Base-by-base conservation (phyloP, 2,329 filamentous ascomycete genomes). In the Arachnopeziza araneosa region DNA sequence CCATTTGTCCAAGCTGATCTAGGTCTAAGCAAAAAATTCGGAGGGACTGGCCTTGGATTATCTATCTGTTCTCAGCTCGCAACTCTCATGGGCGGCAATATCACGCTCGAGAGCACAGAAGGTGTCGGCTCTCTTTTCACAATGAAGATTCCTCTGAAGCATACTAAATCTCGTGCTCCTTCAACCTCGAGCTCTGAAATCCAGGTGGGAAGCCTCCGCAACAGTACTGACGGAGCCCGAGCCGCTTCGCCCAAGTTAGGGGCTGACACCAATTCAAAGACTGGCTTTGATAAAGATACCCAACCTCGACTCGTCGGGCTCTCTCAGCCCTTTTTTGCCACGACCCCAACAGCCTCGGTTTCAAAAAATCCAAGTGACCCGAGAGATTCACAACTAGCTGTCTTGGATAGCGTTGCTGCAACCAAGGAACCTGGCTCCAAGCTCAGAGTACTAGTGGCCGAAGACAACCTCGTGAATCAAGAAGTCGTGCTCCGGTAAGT, bases 1-100 rank as follows among this genome's bases (percentile, higher is more conserved):
- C 93, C 93, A 0, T 97, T 97, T 70, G 90, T 96, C 0, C 93
- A 97, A 74, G 93, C 90, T n/a, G 92, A 96, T 70, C 77, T 95
- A 1, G 90, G 91, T 0, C 76, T 97, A 19, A 96, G 89, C 77
- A 96, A 91, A 73, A 95, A 95, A 70, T 96, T 88, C 70, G 91
- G 91, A 21, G 93, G 93, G 19, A 96, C 93, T 0, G 93, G 93
- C 3, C 78, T 96, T 1, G 93, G 93, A 1, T 74, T 97, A 58
- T 93, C 89, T 69, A 97, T 97, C 68, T 96, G 91, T 75, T 88
- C 90, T 22, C 93, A 97, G 72, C 78, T 97, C 48, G 90, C 91
- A 2, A 84, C 79, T 19, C 77, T 96, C 19, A 96, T 97, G 91
- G 87, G 86, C 55, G 93, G 93, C 10, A 83, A 78, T 0, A 90